Evolutionary conservation across 2,329 filamentous ascomycete genomes (phyloP).

Genomic region (Pseudogymnoascus sp.): DNA sequence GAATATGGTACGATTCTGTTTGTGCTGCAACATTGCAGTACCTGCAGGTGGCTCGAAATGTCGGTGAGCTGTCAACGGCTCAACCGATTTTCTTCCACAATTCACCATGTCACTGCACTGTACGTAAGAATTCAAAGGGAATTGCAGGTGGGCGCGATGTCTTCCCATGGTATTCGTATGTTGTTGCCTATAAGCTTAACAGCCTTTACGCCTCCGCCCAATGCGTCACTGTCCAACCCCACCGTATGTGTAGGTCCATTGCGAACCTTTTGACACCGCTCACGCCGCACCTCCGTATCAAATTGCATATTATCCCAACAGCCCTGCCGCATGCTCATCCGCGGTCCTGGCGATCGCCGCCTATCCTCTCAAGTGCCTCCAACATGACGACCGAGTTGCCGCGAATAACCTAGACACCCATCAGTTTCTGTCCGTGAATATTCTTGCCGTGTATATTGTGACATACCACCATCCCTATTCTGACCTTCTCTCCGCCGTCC

Average conservation of each 20-base stretch:
- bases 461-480: slow-evolving; percentile 85
- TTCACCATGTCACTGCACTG: slow-evolving; percentile 4
- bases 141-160: slow-evolving; percentile 1
- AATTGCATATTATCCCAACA: slow-evolving; percentile 8
- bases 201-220: slow-evolving; percentile 7
- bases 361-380: slow-evolving; percentile 68
- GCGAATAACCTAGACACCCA: slow-evolving; percentile 66
- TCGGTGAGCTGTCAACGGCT: neutral
- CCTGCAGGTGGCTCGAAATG: neutral
- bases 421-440: slow-evolving; percentile 22
- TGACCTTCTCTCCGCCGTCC: slow-evolving; percentile 79
- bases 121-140: neutral
- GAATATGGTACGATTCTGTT: neutral
- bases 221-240: slow-evolving; percentile 8
- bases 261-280: slow-evolving; percentile 7
- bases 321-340: slow-evolving; percentile 12
- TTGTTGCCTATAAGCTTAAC: slow-evolving; percentile 6
- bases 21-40: neutral
- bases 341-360: slow-evolving; percentile 46
- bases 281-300: slow-evolving; percentile 3
- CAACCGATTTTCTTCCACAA: neutral
- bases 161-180: slow-evolving; percentile 6
- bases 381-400: slow-evolving; percentile 99
- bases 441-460: neutral
- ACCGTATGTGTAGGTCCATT: slow-evolving; percentile 6